Conservation (phyloP, 768 basidiomycete genomes). For the Gymnopilus junonius region DNA sequence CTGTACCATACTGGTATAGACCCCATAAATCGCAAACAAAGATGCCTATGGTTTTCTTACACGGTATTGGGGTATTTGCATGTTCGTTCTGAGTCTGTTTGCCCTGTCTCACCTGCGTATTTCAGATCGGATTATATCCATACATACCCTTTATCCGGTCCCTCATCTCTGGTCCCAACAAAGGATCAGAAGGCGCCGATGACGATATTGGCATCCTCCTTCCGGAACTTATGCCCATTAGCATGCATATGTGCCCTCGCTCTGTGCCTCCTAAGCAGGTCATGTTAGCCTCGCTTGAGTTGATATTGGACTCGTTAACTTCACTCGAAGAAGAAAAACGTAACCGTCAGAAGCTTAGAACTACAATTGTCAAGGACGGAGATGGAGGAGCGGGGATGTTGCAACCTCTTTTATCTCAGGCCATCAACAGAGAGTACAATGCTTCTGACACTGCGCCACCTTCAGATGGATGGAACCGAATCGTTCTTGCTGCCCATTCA, state of each 20-base stretch:
- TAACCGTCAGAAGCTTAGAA: not conserved
- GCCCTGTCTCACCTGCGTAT: not conserved
- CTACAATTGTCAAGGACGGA: not conserved
- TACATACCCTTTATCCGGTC: constrained; percentile 53
- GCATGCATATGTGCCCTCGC: constrained; percentile 57
- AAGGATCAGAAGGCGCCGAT: constrained; percentile 26
- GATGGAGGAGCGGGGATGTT: not conserved
- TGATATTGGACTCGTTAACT: constrained; percentile 47
- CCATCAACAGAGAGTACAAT: not conserved
- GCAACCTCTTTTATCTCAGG: not conserved
- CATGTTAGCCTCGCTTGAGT: constrained; percentile 46
- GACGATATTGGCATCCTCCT: constrained; percentile 62
- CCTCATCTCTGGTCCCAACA: not conserved
- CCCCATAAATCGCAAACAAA: constrained; percentile 50
- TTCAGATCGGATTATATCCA: constrained; percentile 64
- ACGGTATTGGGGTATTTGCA: constrained; percentile 65
- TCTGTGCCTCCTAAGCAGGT: constrained; percentile 47
- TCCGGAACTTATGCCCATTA: constrained; percentile 63
- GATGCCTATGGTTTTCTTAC: constrained; percentile 63
- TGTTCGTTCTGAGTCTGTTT: not conserved
- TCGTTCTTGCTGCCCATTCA: constrained; percentile 60
- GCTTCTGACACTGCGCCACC: not conserved
- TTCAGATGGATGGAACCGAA: constrained; percentile 25
- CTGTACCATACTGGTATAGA: constrained; percentile 43
- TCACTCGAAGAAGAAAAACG: not conserved